Evolutionary conservation across 176 grass and related monocot genomes (phyloP).

Genomic region (Coix lacrymajobi): DNA sequence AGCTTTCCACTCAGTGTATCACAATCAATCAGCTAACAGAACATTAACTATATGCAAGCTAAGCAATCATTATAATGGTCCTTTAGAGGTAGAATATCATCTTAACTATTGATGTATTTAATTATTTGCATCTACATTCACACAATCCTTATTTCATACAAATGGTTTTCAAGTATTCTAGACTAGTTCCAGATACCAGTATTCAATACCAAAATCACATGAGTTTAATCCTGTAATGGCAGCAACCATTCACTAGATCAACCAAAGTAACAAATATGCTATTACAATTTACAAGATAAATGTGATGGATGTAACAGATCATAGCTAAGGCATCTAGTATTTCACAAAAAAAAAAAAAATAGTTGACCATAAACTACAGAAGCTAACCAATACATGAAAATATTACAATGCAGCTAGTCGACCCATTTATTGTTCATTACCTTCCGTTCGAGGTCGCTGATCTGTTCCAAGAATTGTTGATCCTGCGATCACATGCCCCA

Average conservation of each 20-base stretch:
- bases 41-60: too few species aligned
- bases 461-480: constrained; percentile 76
- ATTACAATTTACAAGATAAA: not conserved
- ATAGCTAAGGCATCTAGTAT: not conserved
- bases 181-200: not conserved
- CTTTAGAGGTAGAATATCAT: not conserved
- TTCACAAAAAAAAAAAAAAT: not conserved
- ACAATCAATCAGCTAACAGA: too few species aligned
- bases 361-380: not conserved
- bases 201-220: not conserved
- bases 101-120: not conserved
- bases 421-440: constrained; percentile 30
- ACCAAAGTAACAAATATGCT: not conserved
- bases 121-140: not conserved
- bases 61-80: not conserved
- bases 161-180: not conserved
- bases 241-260: not conserved
- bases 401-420: not conserved
- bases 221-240: not conserved
- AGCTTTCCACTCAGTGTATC: not conserved
- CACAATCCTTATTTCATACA: not conserved
- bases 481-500: constrained; percentile 43
- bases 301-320: not conserved
- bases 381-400: not conserved
- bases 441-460: constrained; percentile 71